These are phyloP conservation scores for Nicotiana sylvestris DNA, from an alignment of 257 asterid species.

Conservation along the genomic window DNA sequence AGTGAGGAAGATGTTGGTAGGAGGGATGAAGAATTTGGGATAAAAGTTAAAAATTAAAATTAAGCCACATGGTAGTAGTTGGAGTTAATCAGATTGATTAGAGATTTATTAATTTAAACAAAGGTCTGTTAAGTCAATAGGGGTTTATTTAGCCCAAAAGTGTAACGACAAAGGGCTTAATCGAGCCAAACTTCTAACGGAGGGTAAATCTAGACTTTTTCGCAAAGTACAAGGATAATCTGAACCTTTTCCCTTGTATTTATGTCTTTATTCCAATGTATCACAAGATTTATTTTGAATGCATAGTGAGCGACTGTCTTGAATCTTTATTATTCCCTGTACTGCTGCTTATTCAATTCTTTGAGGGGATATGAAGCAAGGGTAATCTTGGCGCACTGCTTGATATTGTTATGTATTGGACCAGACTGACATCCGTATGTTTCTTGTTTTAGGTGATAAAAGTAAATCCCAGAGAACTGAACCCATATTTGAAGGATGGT, in stretches of 20 bases:
- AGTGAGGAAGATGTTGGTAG: too few species aligned
- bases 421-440: constrained; percentile 6
- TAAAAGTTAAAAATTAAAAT: too few species aligned
- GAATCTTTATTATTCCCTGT: neutral
- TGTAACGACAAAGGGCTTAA: too few species aligned
- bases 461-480: constrained; percentile 73
- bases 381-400: neutral
- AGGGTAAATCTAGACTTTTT: too few species aligned
- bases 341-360: neutral
- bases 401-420: constrained; percentile 8
- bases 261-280: neutral
- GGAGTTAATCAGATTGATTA: too few species aligned
- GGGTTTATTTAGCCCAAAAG: too few species aligned
- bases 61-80: too few species aligned
- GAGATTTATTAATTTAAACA: too few species aligned
- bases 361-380: neutral
- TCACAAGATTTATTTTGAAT: neutral
- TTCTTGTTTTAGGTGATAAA: constrained; percentile 40
- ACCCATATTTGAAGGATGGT: constrained; percentile 67
- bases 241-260: neutral
- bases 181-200: too few species aligned
- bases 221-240: too few species aligned
- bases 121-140: too few species aligned
- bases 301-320: neutral
- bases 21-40: too few species aligned